These are phyloP conservation scores for Mycocentrospora acerina DNA, from an alignment of 2,329 filamentous ascomycete species.

Conservation along the genomic window DNA sequence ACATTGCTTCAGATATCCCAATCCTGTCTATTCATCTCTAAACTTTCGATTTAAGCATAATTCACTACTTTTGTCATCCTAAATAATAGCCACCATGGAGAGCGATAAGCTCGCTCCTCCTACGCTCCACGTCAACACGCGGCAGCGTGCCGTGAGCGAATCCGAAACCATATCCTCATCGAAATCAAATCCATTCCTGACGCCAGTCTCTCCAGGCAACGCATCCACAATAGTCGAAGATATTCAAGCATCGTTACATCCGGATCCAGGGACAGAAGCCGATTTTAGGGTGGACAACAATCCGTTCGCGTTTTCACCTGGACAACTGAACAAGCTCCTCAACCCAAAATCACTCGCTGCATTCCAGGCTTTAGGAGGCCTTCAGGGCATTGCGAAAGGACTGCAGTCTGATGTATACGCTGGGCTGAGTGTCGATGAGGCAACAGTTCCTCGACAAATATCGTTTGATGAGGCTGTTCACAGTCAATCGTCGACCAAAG, in stretches of 20 bases:
- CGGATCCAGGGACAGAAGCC: slow-evolving; percentile 32
- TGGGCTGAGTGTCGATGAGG: slow-evolving; percentile 56
- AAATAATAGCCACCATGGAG: slow-evolving; percentile 28
- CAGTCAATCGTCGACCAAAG: slow-evolving; percentile 24
- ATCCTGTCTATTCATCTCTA: too few relatives aligned
- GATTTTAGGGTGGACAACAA: slow-evolving; percentile 41
- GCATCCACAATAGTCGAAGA: slow-evolving; percentile 25
- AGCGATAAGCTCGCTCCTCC: slow-evolving; percentile 27
- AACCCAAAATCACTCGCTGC: slow-evolving; percentile 53
- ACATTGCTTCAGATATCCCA: too few relatives aligned
- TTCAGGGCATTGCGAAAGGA: slow-evolving; percentile 55
- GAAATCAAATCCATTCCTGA: slow-evolving; percentile 26
- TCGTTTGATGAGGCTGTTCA: slow-evolving; percentile 54
- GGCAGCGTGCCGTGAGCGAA: slow-evolving; percentile 25
- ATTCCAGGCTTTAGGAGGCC: slow-evolving; percentile 56
- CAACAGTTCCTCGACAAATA: slow-evolving; percentile 47
- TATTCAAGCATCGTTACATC: slow-evolving; percentile 31
- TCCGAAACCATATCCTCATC: slow-evolving; percentile 27
- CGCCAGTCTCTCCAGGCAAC: slow-evolving; percentile 26
- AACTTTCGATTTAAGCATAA: too few relatives aligned
- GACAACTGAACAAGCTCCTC: slow-evolving; percentile 56
- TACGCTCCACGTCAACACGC: slow-evolving; percentile 27
- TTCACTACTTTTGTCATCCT: too few relatives aligned
- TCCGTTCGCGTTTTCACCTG: slow-evolving; percentile 57
- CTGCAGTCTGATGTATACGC: slow-evolving; percentile 52